phyloP scores from a whole-genome alignment of 2,329 filamentous ascomycete genomes.

The Colletotrichum orchidophilum region DNA sequence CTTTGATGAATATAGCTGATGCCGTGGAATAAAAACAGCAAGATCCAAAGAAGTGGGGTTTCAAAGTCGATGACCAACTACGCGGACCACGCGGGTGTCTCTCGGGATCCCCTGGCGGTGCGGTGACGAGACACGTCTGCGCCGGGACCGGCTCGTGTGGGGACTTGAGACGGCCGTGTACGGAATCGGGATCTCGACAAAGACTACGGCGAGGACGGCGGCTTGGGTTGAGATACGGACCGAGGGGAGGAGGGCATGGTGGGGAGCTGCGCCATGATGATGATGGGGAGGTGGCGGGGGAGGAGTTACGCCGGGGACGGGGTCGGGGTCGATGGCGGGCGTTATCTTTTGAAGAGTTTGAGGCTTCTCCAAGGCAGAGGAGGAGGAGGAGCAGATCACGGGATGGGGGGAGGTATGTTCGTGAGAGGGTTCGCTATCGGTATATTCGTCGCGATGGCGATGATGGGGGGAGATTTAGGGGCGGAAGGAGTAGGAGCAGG shows the following conservation, averaged over 20 bases:
- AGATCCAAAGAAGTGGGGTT: conserved; percentile 19
- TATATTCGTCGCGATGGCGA: not conserved
- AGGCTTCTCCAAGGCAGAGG: not conserved
- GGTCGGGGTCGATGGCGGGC: not conserved
- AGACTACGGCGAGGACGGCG: not conserved
- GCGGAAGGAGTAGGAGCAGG: not conserved
- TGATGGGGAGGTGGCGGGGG: no score
- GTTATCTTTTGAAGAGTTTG: not conserved
- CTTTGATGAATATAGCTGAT: no score
- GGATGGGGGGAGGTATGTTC: not conserved
- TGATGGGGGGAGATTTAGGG: not conserved
- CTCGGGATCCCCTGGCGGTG: no score
- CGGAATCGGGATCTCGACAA: not conserved
- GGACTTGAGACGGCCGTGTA: not conserved
- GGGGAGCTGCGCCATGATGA: no score
- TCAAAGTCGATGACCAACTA: not conserved
- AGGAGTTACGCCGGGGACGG: no score
- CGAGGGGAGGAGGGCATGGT: not conserved
- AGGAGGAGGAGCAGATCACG: not conserved
- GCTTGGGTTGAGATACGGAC: no score
- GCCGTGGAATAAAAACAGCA: not conserved
- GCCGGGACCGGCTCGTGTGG: not conserved
- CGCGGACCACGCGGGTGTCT: not conserved
- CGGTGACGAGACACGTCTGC: not conserved
- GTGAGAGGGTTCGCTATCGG: not conserved